Conservation (phyloP, 139 green algal genomes). For the Zygnema circumcarinatum region DNA sequence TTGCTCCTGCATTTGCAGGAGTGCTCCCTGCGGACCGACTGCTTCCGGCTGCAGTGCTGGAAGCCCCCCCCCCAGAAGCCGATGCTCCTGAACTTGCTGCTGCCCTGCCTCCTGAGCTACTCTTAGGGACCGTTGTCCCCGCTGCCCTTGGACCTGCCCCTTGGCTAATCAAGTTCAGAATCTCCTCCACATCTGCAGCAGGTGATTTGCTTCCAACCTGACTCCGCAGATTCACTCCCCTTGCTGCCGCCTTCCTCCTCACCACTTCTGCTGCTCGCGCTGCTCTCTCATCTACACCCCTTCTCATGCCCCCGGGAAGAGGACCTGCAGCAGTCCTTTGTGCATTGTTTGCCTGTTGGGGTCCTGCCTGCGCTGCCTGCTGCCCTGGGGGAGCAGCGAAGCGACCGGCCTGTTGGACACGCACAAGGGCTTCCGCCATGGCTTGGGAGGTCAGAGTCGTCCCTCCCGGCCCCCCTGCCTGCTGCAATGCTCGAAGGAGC, state of each 20-base stretch:
- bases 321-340: background rate
- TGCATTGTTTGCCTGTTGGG: background rate
- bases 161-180: constrained; percentile 47
- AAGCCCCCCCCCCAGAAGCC: background rate
- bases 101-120: constrained; percentile 7
- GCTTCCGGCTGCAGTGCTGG: background rate
- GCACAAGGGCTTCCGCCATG: constrained; percentile 23
- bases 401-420: background rate
- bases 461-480: constrained; percentile 7
- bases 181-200: constrained; percentile 36
- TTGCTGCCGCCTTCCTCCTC: constrained; percentile 43
- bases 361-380: background rate
- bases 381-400: background rate
- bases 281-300: constrained; percentile 49
- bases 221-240: constrained; percentile 44
- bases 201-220: background rate
- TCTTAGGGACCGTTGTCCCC: background rate
- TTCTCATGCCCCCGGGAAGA: background rate
- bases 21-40: background rate
- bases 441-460: background rate
- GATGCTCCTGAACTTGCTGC: background rate
- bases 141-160: background rate
- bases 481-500: constrained; percentile 36
- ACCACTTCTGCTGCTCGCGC: constrained; percentile 26
- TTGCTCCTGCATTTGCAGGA: background rate